Percentiles rank a stretch among this genome's conserved stretches.
Evolutionary conservation across 768 basidiomycete genomes (phyloP).

Genomic region (Rossbeevera mucosa): DNA sequence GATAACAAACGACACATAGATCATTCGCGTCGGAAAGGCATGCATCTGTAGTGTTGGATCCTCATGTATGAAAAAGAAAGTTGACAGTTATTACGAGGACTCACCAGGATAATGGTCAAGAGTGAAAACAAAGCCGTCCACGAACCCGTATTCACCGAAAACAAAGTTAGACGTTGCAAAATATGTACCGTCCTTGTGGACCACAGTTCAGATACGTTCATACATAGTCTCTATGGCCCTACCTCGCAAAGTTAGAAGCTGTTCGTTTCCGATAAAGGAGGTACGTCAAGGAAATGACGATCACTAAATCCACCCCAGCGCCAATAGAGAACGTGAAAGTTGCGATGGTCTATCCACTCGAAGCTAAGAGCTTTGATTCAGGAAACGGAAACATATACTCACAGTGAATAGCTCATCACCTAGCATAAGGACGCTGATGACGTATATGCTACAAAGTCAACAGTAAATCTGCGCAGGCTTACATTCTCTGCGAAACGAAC

Average conservation of each 20-base stretch:
- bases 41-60: neutral
- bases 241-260: neutral
- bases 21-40: neutral
- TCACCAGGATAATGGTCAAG: conserved; percentile 25
- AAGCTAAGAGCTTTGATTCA: neutral
- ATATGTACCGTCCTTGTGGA: conserved; percentile 2
- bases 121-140: conserved; percentile 48
- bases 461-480: neutral
- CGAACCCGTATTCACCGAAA: conserved; percentile 31
- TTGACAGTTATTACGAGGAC: neutral
- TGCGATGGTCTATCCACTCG: neutral
- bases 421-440: neutral
- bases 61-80: neutral
- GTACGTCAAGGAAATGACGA: conserved; percentile 1
- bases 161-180: conserved; percentile 10
- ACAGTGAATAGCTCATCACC: neutral
- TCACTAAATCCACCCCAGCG: conserved; percentile 6
- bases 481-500: neutral
- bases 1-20: neutral
- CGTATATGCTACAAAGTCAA: neutral
- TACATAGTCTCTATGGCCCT: neutral
- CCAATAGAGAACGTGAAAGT: neutral
- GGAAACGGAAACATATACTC: neutral
- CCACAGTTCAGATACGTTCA: neutral
- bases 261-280: conserved; percentile 4